Evolutionary conservation across 495 filamentous ascomycete species (phyloP), one percentile per base, ranked within the genome.

Genomic region (Staphylotrichum longicolle): DNA sequence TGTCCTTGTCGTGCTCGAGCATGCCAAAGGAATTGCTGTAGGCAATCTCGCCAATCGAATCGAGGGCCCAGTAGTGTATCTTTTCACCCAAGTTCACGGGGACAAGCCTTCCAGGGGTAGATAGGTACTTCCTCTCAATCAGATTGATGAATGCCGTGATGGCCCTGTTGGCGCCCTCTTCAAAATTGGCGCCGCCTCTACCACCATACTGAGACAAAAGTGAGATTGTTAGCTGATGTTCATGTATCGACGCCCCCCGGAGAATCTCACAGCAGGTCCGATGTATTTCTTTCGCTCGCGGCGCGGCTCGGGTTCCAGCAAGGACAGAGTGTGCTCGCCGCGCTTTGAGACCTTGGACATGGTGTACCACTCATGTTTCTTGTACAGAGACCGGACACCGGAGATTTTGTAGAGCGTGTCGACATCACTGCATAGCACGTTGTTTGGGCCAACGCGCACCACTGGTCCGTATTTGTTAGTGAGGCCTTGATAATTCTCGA

Each of bases 11-110:
- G 55, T 75, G 76, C 46, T 81, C 75, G 3, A 89, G 73, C 65
- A 83, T 88, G 12, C 87, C 86, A 27, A 89, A 78, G 1, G 85
- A 78, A 39, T 79, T 72, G 11, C 86, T 85, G 66, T 86, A 86
- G 8, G 82, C 84, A 40, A 89, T 74, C 63, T 88, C 82, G 10
- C 81, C 82, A 58, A 90, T 85, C 2, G 85, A 78, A 63, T 90
- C 88, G 63, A 88, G 82, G 6, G 84, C 82, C 67, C 84, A 81
- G 56, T 67, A 74, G 49, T 69, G 65, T 63, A 77, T 73, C 78
- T 81, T 84, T 65, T 74, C 74, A 63, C 68, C 62, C 12, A 71
- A 63, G 30, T 87, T 83, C 74, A 86, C 80, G n/a, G 72, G 73
- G 62, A 32, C 34, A 44, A 57, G 50, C 8, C 75, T 59, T 47